phyloP scores from a whole-genome alignment of 108 stramenopile genomes.

The Skeletonema grethae region DNA sequence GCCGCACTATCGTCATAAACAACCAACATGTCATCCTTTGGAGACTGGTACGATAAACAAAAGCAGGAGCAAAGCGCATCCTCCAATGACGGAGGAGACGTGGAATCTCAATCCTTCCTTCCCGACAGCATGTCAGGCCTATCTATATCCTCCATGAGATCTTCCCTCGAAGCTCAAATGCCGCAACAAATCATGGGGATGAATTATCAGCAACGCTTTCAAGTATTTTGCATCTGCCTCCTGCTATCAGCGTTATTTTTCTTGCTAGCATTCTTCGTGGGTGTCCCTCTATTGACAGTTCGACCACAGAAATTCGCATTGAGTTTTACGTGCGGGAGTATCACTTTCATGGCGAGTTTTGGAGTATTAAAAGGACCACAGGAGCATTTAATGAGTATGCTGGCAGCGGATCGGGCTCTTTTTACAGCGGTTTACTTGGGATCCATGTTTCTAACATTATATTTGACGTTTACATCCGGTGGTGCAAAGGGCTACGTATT shows the following conservation, averaged over 20 bases:
- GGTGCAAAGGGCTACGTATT: conserved; percentile 78
- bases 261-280: conserved; percentile 89
- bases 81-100: conserved; percentile 24
- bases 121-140: conserved; percentile 43
- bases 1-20: no score
- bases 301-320: conserved; percentile 96
- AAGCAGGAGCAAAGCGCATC: conserved; percentile 45
- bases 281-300: conserved; percentile 81
- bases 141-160: conserved; percentile 66
- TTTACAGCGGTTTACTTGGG: conserved; percentile 84
- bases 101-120: conserved; percentile 54
- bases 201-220: conserved; percentile 90
- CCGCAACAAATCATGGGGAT: conserved; percentile 88
- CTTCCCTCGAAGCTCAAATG: conserved; percentile 81
- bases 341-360: conserved; percentile 91
- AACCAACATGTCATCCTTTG: conserved; percentile 52
- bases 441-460: conserved; percentile 77
- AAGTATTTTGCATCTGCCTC: conserved; percentile 80
- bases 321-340: conserved; percentile 90
- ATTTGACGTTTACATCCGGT: conserved; percentile 76
- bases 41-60: conserved; percentile 83
- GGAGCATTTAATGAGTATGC: conserved; percentile 79
- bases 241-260: conserved; percentile 88
- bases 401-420: conserved; percentile 66
- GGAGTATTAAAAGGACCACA: conserved; percentile 86